Percentiles rank a stretch among this genome's conserved stretches.
These are phyloP conservation scores for Podila horticola DNA, from an alignment of 192 early-diverging fungal species.

Conservation along the genomic window DNA sequence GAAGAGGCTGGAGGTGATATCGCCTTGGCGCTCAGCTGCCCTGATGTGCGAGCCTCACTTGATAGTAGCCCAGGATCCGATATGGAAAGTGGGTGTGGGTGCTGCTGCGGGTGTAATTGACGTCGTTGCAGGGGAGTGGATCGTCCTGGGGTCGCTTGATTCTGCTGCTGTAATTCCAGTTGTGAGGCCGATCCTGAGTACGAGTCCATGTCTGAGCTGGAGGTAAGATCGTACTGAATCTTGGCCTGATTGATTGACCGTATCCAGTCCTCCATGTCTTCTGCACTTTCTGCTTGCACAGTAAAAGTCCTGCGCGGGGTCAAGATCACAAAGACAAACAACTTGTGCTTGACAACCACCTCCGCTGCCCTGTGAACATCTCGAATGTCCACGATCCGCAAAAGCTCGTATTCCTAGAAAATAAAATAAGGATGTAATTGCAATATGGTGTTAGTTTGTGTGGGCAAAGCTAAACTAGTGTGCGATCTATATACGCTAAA, in stretches of 20 bases:
- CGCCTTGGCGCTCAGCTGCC: neutral
- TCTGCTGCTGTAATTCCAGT: neutral
- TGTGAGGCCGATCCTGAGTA: constrained; percentile 31
- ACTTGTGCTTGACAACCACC: constrained; percentile 72
- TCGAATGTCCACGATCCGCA: constrained; percentile 76
- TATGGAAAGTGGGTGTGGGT: constrained; percentile 22
- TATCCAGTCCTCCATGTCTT: constrained; percentile 77
- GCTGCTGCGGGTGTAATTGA: constrained; percentile 8
- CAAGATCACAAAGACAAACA: constrained; percentile 78
- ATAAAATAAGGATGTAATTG: neutral
- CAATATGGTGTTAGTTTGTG: neutral
- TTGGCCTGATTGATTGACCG: constrained; percentile 54
- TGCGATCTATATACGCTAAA: neutral
- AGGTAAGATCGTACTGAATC: constrained; percentile 32
- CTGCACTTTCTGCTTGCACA: constrained; percentile 65
- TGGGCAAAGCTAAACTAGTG: neutral
- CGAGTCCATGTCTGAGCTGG: constrained; percentile 47
- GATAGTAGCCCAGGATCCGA: constrained; percentile 32
- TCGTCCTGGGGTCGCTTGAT: neutral
- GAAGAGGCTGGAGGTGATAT: constrained; percentile 14
- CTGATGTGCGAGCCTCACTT: constrained; percentile 1
- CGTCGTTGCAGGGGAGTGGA: neutral
- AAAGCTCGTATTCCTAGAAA: constrained; percentile 79
- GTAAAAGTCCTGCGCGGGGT: constrained; percentile 79
- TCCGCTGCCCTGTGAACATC: constrained; percentile 78